phyloP scores from a whole-genome alignment of 345 rosid genomes.

The Pugionium dolabratum region DNA sequence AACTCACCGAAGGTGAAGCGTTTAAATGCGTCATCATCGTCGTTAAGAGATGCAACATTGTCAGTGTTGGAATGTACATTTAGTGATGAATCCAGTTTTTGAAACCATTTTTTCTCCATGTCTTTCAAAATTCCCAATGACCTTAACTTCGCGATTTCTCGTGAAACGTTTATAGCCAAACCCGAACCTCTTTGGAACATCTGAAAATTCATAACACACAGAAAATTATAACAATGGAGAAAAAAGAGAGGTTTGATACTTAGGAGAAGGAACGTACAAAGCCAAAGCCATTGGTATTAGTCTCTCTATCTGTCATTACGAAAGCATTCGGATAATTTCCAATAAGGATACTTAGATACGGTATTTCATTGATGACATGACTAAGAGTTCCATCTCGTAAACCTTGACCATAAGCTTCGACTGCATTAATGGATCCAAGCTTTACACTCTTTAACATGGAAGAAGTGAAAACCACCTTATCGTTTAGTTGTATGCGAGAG shows the following conservation, averaged over 20 bases:
- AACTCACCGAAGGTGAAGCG: conserved; percentile 25
- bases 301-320: conserved; percentile 15
- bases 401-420: conserved; percentile 20
- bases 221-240: neutral
- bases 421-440: neutral
- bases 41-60: conserved; percentile 8
- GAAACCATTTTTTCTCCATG: conserved; percentile 39
- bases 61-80: conserved; percentile 4
- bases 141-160: conserved; percentile 33
- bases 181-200: conserved; percentile 37
- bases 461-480: neutral
- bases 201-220: neutral
- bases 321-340: conserved; percentile 26
- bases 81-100: conserved; percentile 24
- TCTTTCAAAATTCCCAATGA: conserved; percentile 25
- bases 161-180: conserved; percentile 27
- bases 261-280: conserved; percentile 26
- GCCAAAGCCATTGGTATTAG: conserved; percentile 36
- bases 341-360: conserved; percentile 24
- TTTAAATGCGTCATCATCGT: conserved; percentile 12
- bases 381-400: conserved; percentile 22
- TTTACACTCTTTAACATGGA: neutral
- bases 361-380: conserved; percentile 29
- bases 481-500: conserved; percentile 25
- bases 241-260: too few relatives aligned